These are phyloP conservation scores for Trichoderma erinaceum DNA, from an alignment of 495 filamentous ascomycete genomes.

Conservation along the genomic window DNA sequence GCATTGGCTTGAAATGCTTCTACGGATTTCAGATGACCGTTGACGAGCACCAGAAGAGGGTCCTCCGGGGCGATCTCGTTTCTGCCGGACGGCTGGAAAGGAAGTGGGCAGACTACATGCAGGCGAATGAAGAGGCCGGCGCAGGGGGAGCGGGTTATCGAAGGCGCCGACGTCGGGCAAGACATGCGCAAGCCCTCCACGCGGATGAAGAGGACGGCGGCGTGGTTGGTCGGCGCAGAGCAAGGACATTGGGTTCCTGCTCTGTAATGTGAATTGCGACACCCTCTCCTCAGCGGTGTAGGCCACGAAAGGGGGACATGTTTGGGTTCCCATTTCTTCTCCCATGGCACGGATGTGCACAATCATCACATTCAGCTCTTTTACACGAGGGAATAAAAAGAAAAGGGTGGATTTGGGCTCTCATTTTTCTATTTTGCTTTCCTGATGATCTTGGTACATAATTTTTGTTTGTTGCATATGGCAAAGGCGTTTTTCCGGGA, in stretches of 20 bases:
- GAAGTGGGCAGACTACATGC: constrained; percentile 95
- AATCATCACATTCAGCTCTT: neutral
- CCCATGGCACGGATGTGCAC: neutral
- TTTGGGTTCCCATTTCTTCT: neutral
- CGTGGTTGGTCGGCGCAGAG: constrained; percentile 37
- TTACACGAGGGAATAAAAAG: neutral
- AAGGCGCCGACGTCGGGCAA: constrained; percentile 63
- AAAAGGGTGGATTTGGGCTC: neutral
- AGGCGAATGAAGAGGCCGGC: constrained; percentile 78
- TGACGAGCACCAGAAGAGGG: constrained; percentile 81
- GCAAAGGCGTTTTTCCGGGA: neutral
- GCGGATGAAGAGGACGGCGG: constrained; percentile 67
- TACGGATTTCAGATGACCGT: constrained; percentile 94
- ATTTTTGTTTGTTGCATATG: neutral
- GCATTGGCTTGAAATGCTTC: constrained; percentile 86
- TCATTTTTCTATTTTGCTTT: neutral
- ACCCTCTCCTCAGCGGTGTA: neutral
- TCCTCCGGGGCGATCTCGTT: constrained; percentile 64
- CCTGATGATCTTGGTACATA: neutral
- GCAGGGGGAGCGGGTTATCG: constrained; percentile 52
- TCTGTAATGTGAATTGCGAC: constrained; percentile 44
- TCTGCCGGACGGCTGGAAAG: constrained; percentile 69
- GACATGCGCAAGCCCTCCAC: constrained; percentile 69
- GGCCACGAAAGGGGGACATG: neutral
- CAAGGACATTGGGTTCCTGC: constrained; percentile 48